These are phyloP conservation scores for Leccinum sublutescens DNA, from an alignment of 768 basidiomycete species.

Conservation along the genomic window DNA sequence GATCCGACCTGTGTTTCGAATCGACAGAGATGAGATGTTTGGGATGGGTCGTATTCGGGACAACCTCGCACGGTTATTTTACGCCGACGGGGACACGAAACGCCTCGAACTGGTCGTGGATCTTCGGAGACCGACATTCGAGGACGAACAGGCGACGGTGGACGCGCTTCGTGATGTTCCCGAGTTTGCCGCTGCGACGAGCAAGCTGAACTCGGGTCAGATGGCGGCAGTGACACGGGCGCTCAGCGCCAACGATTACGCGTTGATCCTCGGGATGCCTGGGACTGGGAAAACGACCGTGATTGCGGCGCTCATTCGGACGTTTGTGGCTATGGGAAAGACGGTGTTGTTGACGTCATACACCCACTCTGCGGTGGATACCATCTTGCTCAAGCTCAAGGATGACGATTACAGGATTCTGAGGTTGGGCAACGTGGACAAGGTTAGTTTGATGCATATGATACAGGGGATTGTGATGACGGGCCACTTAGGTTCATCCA, in stretches of 20 bases:
- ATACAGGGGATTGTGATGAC: background rate
- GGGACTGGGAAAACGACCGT: constrained; percentile 98
- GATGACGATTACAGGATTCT: constrained; percentile 71
- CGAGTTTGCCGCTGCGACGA: constrained; percentile 33
- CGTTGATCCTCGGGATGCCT: constrained; percentile 94
- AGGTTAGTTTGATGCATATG: constrained; percentile 46
- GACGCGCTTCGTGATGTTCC: constrained; percentile 21
- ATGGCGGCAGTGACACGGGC: constrained; percentile 67
- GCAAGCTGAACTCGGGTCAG: constrained; percentile 70
- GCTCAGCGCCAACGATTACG: constrained; percentile 81
- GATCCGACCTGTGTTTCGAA: constrained; percentile 57
- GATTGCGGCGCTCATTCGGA: constrained; percentile 82
- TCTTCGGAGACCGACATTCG: constrained; percentile 66
- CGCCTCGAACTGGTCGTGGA: constrained; percentile 81
- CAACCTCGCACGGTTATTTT: constrained; percentile 89
- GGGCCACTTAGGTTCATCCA: constrained; percentile 67
- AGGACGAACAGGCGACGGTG: constrained; percentile 26
- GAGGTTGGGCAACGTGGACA: constrained; percentile 87
- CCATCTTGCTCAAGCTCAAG: constrained; percentile 83
- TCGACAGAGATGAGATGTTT: constrained; percentile 92
- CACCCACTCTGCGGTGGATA: constrained; percentile 98
- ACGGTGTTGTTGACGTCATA: constrained; percentile 88
- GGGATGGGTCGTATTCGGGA: constrained; percentile 88
- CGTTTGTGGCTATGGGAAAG: constrained; percentile 77
- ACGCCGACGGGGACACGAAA: constrained; percentile 66